Evolutionary conservation across 2,329 filamentous ascomycete species (phyloP).

Genomic region (Penicillium occitanis): DNA sequence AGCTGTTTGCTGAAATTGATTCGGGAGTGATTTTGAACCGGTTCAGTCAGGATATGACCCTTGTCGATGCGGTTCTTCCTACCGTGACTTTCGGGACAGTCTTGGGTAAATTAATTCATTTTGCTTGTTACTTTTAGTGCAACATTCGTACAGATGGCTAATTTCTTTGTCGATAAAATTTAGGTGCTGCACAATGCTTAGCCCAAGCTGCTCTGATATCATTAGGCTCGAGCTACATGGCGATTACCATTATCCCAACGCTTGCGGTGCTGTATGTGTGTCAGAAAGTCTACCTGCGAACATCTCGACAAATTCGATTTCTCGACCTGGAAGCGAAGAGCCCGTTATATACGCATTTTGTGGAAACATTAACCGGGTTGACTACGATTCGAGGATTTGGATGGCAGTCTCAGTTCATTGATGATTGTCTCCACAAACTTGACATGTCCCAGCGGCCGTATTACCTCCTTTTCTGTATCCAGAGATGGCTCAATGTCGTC

Average conservation of each 20-base stretch:
- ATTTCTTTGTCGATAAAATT: not conserved
- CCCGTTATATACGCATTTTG: constrained; percentile 58
- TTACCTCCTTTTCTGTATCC: constrained; percentile 58
- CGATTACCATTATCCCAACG: constrained; percentile 53
- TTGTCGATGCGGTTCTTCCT: constrained; percentile 47
- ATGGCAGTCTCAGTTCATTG: constrained; percentile 47
- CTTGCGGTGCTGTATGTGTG: constrained; percentile 49
- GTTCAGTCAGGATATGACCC: constrained; percentile 43
- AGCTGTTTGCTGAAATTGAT: constrained; percentile 18
- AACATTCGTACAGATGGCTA: not conserved
- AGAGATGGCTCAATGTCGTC: constrained; percentile 57
- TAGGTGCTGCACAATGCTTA: constrained; percentile 35
- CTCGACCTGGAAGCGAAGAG: constrained; percentile 63
- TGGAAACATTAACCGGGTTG: constrained; percentile 57
- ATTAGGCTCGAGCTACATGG: constrained; percentile 49
- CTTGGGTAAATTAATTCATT: constrained; percentile 5
- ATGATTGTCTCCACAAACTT: constrained; percentile 30
- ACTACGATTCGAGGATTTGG: constrained; percentile 58
- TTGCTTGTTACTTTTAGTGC: too few species aligned
- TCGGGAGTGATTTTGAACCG: constrained; percentile 14
- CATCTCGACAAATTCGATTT: constrained; percentile 60
- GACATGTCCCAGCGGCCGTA: constrained; percentile 58
- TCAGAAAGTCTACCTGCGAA: constrained; percentile 60
- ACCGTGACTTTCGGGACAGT: constrained; percentile 24
- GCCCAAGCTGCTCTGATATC: constrained; percentile 52